A percentile compares a stretch with the other conserved stretches of the same genome.
These are phyloP conservation scores for Dioscorea alata DNA, from an alignment of 106 monocot species.

Conservation along the genomic window DNA sequence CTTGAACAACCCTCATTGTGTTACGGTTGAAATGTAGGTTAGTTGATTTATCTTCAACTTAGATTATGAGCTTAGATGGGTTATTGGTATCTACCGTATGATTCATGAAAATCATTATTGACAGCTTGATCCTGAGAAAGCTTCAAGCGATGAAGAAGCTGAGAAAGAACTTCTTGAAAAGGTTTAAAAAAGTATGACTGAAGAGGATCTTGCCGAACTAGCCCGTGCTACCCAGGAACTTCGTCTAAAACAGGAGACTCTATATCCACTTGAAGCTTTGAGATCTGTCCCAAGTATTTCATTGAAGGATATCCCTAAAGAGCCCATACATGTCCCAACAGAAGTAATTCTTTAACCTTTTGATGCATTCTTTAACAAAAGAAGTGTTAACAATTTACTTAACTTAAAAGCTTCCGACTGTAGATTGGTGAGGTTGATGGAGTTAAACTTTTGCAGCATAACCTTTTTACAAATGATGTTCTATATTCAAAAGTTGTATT, in stretches of 20 bases:
- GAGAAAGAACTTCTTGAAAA: conserved; percentile 81
- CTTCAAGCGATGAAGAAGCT: conserved; percentile 68
- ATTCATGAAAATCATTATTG: neutral
- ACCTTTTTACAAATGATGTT: conserved; percentile 97
- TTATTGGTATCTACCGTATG: neutral
- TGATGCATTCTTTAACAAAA: neutral
- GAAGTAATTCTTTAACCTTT: conserved; percentile 33
- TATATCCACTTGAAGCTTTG: conserved; percentile 96
- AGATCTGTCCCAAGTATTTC: conserved; percentile 87
- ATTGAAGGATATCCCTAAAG: conserved; percentile 78
- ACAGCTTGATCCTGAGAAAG: conserved; percentile 98
- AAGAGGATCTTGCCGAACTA: conserved; percentile 91
- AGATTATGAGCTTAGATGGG: too few relatives aligned
- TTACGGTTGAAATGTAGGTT: conserved; percentile 96
- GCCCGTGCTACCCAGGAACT: conserved; percentile 83
- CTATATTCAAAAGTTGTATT: conserved; percentile 96
- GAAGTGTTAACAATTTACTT: neutral
- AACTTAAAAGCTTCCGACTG: conserved; percentile 4
- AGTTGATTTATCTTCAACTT: neutral
- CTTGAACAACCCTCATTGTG: conserved; percentile 83
- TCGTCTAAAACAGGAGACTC: conserved; percentile 94
- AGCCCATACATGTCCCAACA: conserved; percentile 79
- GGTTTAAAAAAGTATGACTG: conserved; percentile 80
- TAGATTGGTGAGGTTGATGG: conserved; percentile 86
- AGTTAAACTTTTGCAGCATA: conserved; percentile 82